Evolutionary conservation across 2,329 filamentous ascomycete species (phyloP), one percentile per base, ranked within the genome.

Genomic region (Samsoniella hepiali): DNA sequence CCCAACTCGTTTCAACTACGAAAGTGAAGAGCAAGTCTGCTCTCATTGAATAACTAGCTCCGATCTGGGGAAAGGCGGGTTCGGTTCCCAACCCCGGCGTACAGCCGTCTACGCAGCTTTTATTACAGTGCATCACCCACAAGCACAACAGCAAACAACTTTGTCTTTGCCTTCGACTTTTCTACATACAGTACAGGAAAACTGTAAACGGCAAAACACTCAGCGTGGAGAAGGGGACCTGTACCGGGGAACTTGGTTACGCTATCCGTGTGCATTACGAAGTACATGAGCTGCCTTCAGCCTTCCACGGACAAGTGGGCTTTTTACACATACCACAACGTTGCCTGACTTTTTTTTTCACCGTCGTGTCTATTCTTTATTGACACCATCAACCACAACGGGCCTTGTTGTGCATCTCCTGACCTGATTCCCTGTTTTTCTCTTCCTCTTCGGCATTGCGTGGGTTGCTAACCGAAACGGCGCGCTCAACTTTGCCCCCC

Each of bases 51-150:
- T 9, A 31, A 9, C 34, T 60, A 60, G 58, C 47, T 53, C 58
- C 58, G 49, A 60, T 60, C 58, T 53, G 58, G 58, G 58, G 58
- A 60, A 60, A 53, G 29, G 44, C 32, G 56, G 55, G 29, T 58
- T 58, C 56, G 56, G 32, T 36, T 44, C 47, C 38, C 54, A 57
- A 29, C 42, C 29, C 34, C 53, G 31, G 55, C 57, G 22, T 50
- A 40, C 22, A 15, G 27, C 42, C 44, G 31, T 58, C 32, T 38
- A 38, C 56, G 2, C 10, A 6, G n/a, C 22, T 22, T 22, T 44
- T 38, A 8, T 40, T 36, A 27, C 3, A n/a, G 51, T n/a, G 13
- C 38, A 50, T 44, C 38, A 44, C 4, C 15, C 53, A 11, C 27
- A 17, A 40, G 38, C n/a, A 32, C 38, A 22, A 38, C 38, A 15